Conservation (phyloP, 306 rosid species). For the Cicer judaicum region DNA sequence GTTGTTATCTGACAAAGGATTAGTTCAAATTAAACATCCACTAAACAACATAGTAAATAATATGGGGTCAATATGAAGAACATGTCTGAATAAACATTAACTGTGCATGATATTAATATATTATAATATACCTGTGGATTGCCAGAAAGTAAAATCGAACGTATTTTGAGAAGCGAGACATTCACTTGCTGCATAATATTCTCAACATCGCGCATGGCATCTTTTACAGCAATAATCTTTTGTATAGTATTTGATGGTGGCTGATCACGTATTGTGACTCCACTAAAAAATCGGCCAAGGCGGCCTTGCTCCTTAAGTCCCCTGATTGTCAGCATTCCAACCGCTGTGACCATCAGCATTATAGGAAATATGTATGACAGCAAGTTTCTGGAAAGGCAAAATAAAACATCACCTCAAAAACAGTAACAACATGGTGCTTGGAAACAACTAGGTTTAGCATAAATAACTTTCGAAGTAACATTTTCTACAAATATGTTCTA, state of each 20-base stretch:
- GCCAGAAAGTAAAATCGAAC: slow-evolving; percentile 81
- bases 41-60: slow-evolving; percentile 9
- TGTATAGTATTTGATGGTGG: slow-evolving; percentile 96
- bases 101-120: not conserved
- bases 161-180: slow-evolving; percentile 80
- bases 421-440: slow-evolving; percentile 11
- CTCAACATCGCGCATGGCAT: slow-evolving; percentile 91
- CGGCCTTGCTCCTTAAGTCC: slow-evolving; percentile 97
- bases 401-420: slow-evolving; percentile 42
- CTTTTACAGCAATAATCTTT: slow-evolving; percentile 91
- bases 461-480: slow-evolving; percentile 2
- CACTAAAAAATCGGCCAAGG: slow-evolving; percentile 86
- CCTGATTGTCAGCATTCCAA: slow-evolving; percentile 80
- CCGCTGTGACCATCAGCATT: slow-evolving; percentile 68
- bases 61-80: slow-evolving; percentile 28
- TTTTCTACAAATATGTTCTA: not conserved
- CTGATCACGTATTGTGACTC: slow-evolving; percentile 82
- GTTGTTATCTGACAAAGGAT: slow-evolving; percentile 70
- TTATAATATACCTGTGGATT: slow-evolving; percentile 93
- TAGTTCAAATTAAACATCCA: slow-evolving; percentile 34
- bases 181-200: slow-evolving; percentile 72
- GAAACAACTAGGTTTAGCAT: slow-evolving; percentile 24
- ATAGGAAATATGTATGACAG: slow-evolving; percentile 76
- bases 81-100: slow-evolving; percentile 11
- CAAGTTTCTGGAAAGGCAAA: slow-evolving; percentile 70